Evolutionary conservation across 768 basidiomycete species (phyloP).

Genomic region (Termitomyces sp.): DNA sequence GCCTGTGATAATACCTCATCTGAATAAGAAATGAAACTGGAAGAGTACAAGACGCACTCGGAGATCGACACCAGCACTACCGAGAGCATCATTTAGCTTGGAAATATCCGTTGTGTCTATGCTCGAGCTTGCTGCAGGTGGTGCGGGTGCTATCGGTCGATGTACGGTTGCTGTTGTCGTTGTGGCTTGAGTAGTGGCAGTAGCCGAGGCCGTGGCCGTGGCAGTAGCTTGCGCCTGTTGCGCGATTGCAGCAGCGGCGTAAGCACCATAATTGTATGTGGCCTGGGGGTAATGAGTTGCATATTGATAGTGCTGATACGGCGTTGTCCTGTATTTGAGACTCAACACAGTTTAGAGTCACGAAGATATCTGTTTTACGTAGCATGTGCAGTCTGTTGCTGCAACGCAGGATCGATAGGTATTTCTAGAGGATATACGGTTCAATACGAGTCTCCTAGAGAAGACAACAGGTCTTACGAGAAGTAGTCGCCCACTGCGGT

Average conservation of each 20-base stretch:
- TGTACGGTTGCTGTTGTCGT: slow-evolving; percentile 17
- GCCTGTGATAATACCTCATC: slow-evolving; percentile 42
- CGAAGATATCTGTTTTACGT: slow-evolving; percentile 28
- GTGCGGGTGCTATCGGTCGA: slow-evolving; percentile 6
- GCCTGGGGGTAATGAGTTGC: slow-evolving; percentile 39
- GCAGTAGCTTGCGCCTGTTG: slow-evolving; percentile 17
- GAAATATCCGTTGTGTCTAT: slow-evolving; percentile 70
- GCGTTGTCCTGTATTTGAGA: slow-evolving; percentile 29
- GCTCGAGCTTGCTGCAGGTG: slow-evolving; percentile 21
- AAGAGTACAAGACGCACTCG: slow-evolving; percentile 36
- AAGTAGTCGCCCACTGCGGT: slow-evolving; percentile 24
- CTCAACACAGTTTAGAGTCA: slow-evolving; percentile 14
- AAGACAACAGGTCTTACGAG: slow-evolving; percentile 17
- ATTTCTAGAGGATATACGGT: slow-evolving; percentile 35
- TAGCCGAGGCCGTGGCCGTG: slow-evolving; percentile 9
- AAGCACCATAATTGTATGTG: slow-evolving; percentile 38
- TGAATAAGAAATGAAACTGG: neutral
- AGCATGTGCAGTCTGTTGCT: slow-evolving; percentile 47
- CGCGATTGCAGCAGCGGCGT: slow-evolving; percentile 29
- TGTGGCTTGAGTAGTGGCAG: slow-evolving; percentile 17
- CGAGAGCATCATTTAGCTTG: slow-evolving; percentile 77
- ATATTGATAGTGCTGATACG: slow-evolving; percentile 48
- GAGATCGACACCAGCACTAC: slow-evolving; percentile 85
- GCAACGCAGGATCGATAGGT: slow-evolving; percentile 63
- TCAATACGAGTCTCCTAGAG: neutral